phyloP scores from a whole-genome alignment of 176 grass and related monocot species.

The Bolboschoenus planiculmis region DNA sequence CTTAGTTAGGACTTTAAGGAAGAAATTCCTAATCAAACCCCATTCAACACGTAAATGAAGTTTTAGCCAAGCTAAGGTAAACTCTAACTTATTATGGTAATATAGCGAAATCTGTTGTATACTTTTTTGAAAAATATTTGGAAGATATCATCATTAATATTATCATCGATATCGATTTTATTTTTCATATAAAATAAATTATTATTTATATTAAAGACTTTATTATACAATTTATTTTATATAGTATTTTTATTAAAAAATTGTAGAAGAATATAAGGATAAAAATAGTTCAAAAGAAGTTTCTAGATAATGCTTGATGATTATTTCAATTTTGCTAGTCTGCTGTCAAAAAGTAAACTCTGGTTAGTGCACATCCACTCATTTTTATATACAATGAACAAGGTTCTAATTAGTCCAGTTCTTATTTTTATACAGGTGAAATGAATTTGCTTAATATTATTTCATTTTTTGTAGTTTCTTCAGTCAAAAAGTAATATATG shows the following conservation, averaged over 20 bases:
- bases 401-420: neutral
- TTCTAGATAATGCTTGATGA: neutral
- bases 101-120: too few species aligned
- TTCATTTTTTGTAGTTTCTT: neutral
- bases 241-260: too few species aligned
- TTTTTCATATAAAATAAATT: too few species aligned
- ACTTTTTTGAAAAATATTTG: too few species aligned
- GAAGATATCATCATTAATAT: too few species aligned
- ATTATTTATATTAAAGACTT: too few species aligned
- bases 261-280: too few species aligned
- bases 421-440: neutral
- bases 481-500: neutral
- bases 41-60: neutral
- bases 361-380: neutral
- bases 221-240: too few species aligned
- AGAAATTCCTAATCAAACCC: neutral
- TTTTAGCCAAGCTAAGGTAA: neutral
- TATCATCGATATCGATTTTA: too few species aligned
- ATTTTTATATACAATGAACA: neutral
- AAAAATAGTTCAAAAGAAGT: neutral
- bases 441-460: neutral
- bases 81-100: neutral
- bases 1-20: too few species aligned
- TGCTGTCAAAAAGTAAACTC: neutral
- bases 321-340: neutral